Evolutionary conservation across 495 filamentous ascomycete genomes (phyloP).

Genomic region (Margaritispora aquatica): DNA sequence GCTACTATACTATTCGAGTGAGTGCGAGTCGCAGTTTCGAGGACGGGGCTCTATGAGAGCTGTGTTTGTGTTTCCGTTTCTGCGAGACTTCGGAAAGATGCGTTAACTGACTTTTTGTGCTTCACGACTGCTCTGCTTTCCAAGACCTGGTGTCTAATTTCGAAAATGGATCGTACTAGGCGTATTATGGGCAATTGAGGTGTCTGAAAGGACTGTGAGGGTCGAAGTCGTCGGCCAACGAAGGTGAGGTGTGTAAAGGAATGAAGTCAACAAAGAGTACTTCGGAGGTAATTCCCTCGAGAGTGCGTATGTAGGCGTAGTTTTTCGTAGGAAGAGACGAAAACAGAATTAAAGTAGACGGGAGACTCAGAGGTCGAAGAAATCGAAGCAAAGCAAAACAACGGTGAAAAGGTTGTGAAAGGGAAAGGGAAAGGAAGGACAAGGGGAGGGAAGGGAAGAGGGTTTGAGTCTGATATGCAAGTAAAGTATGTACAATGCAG

Average conservation of each 20-base stretch:
- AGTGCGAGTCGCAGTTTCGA: constrained; percentile 15
- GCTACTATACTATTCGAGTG: constrained; percentile 18
- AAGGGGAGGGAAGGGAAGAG: background rate
- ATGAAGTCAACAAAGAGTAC: background rate
- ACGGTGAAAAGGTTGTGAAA: background rate
- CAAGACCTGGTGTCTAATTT: too few relatives aligned
- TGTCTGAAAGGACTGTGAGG: constrained; percentile 12
- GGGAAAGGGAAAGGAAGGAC: background rate
- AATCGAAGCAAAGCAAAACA: background rate
- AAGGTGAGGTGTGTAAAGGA: background rate
- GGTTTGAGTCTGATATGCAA: background rate
- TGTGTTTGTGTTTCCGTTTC: constrained; percentile 20
- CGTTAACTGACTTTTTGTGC: constrained; percentile 19
- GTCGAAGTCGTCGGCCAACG: background rate
- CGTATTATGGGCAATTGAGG: too few relatives aligned
- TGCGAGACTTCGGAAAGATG: constrained; percentile 14
- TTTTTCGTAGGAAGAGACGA: background rate
- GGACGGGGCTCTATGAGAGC: constrained; percentile 10
- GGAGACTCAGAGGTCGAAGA: background rate
- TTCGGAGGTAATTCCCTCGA: background rate
- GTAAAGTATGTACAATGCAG: constrained; percentile 2
- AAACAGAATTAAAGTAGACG: constrained; percentile 1
- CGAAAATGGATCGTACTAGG: background rate
- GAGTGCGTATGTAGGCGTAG: background rate
- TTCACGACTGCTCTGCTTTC: constrained; percentile 9